Conservation (phyloP, 1,284 basidiomycete genomes). For the Veloporphyrellus conicus region DNA sequence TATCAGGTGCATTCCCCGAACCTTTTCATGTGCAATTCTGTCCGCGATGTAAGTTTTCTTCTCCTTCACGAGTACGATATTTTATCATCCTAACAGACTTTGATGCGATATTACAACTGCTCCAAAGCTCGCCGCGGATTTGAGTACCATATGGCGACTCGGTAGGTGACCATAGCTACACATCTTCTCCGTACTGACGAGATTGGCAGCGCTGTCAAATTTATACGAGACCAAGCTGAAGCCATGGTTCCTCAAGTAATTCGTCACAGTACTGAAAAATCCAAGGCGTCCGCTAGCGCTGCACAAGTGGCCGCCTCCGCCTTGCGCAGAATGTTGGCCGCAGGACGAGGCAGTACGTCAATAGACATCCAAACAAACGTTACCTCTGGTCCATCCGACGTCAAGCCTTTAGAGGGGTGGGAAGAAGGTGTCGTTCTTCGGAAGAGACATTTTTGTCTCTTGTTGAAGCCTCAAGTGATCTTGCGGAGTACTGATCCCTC, state of each 20-base stretch:
- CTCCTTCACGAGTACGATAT: slow-evolving; percentile 1
- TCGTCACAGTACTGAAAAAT: slow-evolving; percentile 35
- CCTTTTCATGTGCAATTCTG: slow-evolving; percentile 75
- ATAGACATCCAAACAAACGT: slow-evolving; percentile 39
- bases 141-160: slow-evolving; percentile 84
- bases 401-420: slow-evolving; percentile 70
- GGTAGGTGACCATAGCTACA: slow-evolving; percentile 44
- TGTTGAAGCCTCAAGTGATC: slow-evolving; percentile 90
- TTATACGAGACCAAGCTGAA: slow-evolving; percentile 76
- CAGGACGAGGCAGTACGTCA: slow-evolving; percentile 46
- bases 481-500: slow-evolving; percentile 49
- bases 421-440: slow-evolving; percentile 60
- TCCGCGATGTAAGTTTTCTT: slow-evolving; percentile 60
- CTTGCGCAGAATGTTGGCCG: slow-evolving; percentile 57
- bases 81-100: slow-evolving; percentile 47
- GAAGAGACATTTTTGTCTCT: slow-evolving; percentile 76
- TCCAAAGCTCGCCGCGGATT: slow-evolving; percentile 72
- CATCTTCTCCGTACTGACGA: slow-evolving; percentile 7
- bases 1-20: slow-evolving; percentile 88
- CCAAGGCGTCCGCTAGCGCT: slow-evolving; percentile 37
- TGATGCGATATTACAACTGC: slow-evolving; percentile 89
- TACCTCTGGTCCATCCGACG: slow-evolving; percentile 27
- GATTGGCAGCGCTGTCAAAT: slow-evolving; percentile 67
- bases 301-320: slow-evolving; percentile 61
- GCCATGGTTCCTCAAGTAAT: slow-evolving; percentile 36